Base-by-base conservation (phyloP, 768 basidiomycete genomes). In the Sarcodon aspratus region DNA sequence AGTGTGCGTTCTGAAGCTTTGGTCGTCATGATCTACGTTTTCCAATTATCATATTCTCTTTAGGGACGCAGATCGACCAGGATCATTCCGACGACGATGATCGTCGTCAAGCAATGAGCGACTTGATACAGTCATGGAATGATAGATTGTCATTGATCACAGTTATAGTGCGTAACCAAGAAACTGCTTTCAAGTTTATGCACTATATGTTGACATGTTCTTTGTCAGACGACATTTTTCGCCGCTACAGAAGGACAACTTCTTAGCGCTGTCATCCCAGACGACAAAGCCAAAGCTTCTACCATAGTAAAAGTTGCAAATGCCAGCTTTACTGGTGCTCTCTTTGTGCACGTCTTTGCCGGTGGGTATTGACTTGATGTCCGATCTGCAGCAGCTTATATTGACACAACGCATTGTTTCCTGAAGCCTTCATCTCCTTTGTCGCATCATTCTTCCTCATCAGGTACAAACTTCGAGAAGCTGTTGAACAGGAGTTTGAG, bases 141-240 rank as follows among this genome's bases (percentile, higher is more conserved):
- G 79, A 81, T 51, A 66, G 78, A 36, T 66, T 80, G 36, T 76
- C 79, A 61, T 62, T 80, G 9, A 79, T 81, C 59, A 73, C 69
- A 36, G 69, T 81, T 33, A 78, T 79, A 47, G 79, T 78, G 40
- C 56, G 76, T 27, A 27, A 27, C n/a, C n/a, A n/a, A n/a, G n/a
- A n/a, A n/a, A n/a, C n/a, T n/a, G n/a, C n/a, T n/a, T n/a, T n/a
- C n/a, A n/a, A n/a, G n/a, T n/a, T n/a, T n/a, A n/a, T n/a, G n/a
- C n/a, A n/a, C n/a, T n/a, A n/a, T n/a, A n/a, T n/a, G n/a, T n/a
- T n/a, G n/a, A n/a, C n/a, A n/a, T n/a, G n/a, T n/a, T n/a, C n/a
- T n/a, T n/a, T n/a, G n/a, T n/a, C n/a, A 80, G 78, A 77, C 78
- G 0, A 80, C 78, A 0, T 80, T 80, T 59, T 80, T 80, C 48